These are phyloP conservation scores for Vigna radiata DNA, from an alignment of 306 rosid species.

Conservation along the genomic window DNA sequence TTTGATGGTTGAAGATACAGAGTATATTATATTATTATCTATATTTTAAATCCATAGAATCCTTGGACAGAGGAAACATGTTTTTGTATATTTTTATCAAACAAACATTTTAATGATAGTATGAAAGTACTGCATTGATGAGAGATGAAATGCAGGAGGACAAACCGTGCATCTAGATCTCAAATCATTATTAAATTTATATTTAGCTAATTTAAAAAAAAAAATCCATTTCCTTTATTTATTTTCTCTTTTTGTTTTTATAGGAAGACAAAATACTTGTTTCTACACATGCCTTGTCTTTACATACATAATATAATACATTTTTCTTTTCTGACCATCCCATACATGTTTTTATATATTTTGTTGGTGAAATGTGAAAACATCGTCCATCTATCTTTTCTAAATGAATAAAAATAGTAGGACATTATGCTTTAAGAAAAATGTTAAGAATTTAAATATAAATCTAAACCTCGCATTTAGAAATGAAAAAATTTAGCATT, in stretches of 20 bases:
- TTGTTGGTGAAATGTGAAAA: too few relatives aligned
- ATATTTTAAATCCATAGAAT: background rate
- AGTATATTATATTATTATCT: too few relatives aligned
- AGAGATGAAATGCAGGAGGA: background rate
- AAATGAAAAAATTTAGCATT: too few relatives aligned
- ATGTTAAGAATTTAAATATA: too few relatives aligned
- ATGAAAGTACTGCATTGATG: background rate
- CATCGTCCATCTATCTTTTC: too few relatives aligned
- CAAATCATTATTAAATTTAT: background rate
- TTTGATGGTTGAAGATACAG: too few relatives aligned
- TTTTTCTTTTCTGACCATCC: background rate
- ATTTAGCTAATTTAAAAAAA: background rate
- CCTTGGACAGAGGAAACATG: background rate
- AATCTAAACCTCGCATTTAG: too few relatives aligned
- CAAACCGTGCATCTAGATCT: background rate
- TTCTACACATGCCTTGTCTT: slow-evolving; percentile 28
- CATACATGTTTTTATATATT: background rate
- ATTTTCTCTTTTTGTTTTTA: too few relatives aligned
- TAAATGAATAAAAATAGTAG: background rate
- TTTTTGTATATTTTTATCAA: background rate
- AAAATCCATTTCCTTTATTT: background rate
- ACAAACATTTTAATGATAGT: background rate
- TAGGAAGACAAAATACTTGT: background rate
- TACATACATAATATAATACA: too few relatives aligned
- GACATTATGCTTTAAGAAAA: background rate